A percentile compares a stretch with the other conserved stretches of the same genome.
phyloP scores from a whole-genome alignment of 257 asterid species.

The Lavandula angustifolia region DNA sequence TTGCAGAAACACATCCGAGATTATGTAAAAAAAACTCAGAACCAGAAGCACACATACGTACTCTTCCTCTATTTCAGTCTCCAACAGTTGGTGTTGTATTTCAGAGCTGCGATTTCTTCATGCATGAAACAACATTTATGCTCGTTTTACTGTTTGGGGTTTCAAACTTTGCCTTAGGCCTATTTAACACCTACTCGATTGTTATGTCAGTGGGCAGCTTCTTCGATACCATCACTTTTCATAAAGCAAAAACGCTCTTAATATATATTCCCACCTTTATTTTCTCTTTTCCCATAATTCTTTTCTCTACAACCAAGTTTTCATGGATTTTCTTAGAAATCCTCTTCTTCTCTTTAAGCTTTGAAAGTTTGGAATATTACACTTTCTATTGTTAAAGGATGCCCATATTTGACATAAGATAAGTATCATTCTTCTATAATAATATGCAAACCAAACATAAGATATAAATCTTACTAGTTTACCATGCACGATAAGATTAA shows the following conservation, averaged over 20 bases:
- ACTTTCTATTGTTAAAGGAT: no score
- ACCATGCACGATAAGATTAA: no score
- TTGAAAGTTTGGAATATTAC: slow-evolving; percentile 8
- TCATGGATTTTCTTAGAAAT: slow-evolving; percentile 24
- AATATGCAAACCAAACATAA: no score
- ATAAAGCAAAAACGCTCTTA: slow-evolving; percentile 40
- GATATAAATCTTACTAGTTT: no score
- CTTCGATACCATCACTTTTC: slow-evolving; percentile 39
- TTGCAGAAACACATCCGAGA: no score
- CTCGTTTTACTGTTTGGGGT: slow-evolving; percentile 25
- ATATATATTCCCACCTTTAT: slow-evolving; percentile 16
- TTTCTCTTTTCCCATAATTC: slow-evolving; percentile 3
- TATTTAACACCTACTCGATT: slow-evolving; percentile 11
- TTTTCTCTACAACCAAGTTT: slow-evolving; percentile 27
- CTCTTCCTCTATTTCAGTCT: no score
- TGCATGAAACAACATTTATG: slow-evolving; percentile 21
- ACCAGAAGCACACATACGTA: slow-evolving; percentile 4
- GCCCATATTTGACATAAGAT: not conserved
- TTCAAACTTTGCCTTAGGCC: slow-evolving; percentile 7
- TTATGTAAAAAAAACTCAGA: not conserved
- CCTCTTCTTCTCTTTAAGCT: slow-evolving; percentile 21
- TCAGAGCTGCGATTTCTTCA: slow-evolving; percentile 20
- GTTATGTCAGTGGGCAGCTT: slow-evolving; percentile 40
- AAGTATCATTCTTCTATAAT: no score
- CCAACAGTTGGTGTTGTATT: not conserved